Conservation (phyloP, 495 filamentous ascomycete species). For the Mytilinidion resinicola region DNA sequence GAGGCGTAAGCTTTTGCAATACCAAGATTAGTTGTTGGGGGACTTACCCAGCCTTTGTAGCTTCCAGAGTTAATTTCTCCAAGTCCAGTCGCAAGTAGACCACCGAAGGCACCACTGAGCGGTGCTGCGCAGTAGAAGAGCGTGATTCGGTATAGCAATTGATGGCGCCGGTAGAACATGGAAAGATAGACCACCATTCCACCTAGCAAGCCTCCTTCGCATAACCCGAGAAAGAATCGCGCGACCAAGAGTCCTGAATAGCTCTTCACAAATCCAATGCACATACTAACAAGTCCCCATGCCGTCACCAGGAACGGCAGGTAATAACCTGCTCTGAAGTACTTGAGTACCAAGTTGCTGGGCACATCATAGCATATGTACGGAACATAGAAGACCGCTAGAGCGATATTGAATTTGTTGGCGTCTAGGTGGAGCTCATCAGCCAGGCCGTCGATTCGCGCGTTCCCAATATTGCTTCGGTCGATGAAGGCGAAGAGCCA, state of each 20-base stretch:
- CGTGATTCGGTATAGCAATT: constrained; percentile 40
- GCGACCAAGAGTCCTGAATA: constrained; percentile 39
- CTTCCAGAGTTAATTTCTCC: constrained; percentile 36
- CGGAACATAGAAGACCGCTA: constrained; percentile 46
- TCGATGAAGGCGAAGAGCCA: constrained; percentile 52
- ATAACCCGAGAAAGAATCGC: constrained; percentile 40
- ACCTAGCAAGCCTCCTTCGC: constrained; percentile 48
- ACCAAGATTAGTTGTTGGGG: constrained; percentile 40
- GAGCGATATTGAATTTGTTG: constrained; percentile 41
- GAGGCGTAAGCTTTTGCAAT: constrained; percentile 8
- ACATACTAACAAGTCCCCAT: constrained; percentile 51
- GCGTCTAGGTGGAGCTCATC: constrained; percentile 40
- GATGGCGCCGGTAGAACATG: constrained; percentile 45
- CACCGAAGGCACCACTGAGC: constrained; percentile 58
- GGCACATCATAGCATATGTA: constrained; percentile 49
- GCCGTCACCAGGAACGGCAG: constrained; percentile 29
- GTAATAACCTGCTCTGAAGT: constrained; percentile 34
- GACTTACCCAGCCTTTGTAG: constrained; percentile 40
- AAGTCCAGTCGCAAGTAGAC: constrained; percentile 52
- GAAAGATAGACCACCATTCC: constrained; percentile 47
- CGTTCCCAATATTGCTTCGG: constrained; percentile 47
- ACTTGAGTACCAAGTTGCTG: constrained; percentile 39
- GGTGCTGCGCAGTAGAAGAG: constrained; percentile 62
- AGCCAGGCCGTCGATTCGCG: constrained; percentile 42
- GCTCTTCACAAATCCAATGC: constrained; percentile 44